Percentiles rank a stretch among this genome's conserved stretches.
phyloP scores from a whole-genome alignment of 2,329 filamentous ascomycete species.

The Ceratocystis ficicola region DNA sequence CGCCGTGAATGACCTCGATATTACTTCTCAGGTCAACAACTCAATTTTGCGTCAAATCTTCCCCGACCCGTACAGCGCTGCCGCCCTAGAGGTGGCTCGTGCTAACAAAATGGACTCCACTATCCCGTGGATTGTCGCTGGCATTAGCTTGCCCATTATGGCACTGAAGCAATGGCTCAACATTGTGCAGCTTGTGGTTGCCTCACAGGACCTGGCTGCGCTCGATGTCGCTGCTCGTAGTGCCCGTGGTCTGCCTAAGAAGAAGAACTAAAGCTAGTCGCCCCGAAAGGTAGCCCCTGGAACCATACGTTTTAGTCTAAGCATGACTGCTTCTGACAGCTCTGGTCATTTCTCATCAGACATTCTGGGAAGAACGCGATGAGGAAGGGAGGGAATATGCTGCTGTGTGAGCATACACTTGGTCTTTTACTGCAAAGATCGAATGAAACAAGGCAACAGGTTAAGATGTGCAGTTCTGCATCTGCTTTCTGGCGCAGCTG shows the following conservation, averaged over 20 bases:
- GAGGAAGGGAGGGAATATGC: not conserved
- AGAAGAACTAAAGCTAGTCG: conserved; percentile 27
- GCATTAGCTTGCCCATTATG: conserved; percentile 77
- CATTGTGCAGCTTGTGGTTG: conserved; percentile 84
- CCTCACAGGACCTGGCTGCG: conserved; percentile 82
- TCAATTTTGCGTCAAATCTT: conserved; percentile 64
- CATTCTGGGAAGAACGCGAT: not conserved
- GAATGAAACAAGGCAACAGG: not conserved
- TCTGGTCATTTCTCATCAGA: not conserved
- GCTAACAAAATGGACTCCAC: conserved; percentile 84
- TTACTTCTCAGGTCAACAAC: conserved; percentile 57
- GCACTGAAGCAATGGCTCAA: conserved; percentile 87
- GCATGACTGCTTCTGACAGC: not conserved
- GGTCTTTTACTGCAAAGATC: not conserved
- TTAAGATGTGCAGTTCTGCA: not conserved
- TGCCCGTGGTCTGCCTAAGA: conserved; percentile 41
- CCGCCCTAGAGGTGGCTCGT: conserved; percentile 79
- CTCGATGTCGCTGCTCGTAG: conserved; percentile 62
- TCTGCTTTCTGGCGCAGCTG: not conserved
- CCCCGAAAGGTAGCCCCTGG: too few relatives aligned
- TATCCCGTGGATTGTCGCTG: conserved; percentile 57
- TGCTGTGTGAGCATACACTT: not conserved
- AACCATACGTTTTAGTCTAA: not conserved
- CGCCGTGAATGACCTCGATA: conserved; percentile 37
- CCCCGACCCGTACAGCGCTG: conserved; percentile 80